Evolutionary conservation across 129 eudicot species (phyloP).

Genomic region (Chrysanthemum lavandulifolium): DNA sequence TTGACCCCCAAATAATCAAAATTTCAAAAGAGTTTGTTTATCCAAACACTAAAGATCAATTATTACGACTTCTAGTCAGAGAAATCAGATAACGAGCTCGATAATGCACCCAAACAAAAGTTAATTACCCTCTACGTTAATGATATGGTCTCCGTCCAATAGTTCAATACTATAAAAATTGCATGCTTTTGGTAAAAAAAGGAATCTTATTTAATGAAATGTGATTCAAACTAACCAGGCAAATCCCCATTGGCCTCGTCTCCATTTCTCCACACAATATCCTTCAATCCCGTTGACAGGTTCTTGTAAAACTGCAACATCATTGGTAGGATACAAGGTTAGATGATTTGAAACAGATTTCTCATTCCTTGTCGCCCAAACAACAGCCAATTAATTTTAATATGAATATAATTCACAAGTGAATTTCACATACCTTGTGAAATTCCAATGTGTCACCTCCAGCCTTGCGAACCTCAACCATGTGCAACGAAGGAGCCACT

Average conservation of each 20-base stretch:
- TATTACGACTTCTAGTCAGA: no score
- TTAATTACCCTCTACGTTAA: background rate
- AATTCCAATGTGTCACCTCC: slow-evolving; percentile 96
- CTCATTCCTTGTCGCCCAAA: background rate
- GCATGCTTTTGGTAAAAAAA: background rate
- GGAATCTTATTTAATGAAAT: background rate
- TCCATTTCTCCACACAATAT: slow-evolving; percentile 85
- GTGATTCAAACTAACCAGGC: slow-evolving; percentile 19
- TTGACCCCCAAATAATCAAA: no score
- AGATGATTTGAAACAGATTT: background rate
- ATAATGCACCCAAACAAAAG: no score
- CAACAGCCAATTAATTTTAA: background rate
- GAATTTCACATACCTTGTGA: slow-evolving; percentile 60
- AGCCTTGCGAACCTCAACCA: slow-evolving; percentile 97
- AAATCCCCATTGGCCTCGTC: slow-evolving; percentile 63
- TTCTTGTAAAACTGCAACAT: slow-evolving; percentile 75
- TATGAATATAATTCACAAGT: background rate
- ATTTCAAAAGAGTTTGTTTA: no score
- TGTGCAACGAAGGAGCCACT: slow-evolving; percentile 91
- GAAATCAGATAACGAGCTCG: no score
- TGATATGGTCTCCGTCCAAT: background rate
- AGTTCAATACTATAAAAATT: background rate
- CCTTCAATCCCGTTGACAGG: slow-evolving; percentile 91
- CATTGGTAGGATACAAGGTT: background rate
- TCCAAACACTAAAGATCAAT: no score